Conservation (phyloP, 371 early-diverging fungal species). For the Actinomortierella wolfii region DNA sequence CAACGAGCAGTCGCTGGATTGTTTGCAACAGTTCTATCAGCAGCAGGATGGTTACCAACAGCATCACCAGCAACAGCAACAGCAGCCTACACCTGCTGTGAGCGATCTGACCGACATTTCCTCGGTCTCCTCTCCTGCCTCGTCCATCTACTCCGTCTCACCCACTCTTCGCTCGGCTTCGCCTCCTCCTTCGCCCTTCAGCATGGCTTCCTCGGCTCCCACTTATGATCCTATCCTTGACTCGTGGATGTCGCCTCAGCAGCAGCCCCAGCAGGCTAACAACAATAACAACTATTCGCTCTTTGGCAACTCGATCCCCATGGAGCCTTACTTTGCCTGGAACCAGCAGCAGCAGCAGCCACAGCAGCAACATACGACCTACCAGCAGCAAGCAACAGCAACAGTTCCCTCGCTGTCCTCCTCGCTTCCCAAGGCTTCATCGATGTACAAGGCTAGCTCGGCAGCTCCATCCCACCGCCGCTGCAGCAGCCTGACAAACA, state of each 20-base stretch:
- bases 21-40: constrained; percentile 17
- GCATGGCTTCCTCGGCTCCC: constrained; percentile 18
- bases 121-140: too few species aligned
- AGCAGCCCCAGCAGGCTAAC: constrained; percentile 12
- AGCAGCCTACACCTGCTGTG: neutral
- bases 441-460: too few species aligned
- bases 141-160: constrained; percentile 1
- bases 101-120: neutral
- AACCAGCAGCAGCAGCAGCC: too few species aligned
- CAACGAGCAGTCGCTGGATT: constrained; percentile 33
- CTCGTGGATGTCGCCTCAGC: too few species aligned
- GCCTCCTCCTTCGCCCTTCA: constrained; percentile 17
- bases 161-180: constrained; percentile 10
- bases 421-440: too few species aligned
- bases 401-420: too few species aligned
- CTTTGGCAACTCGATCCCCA: too few species aligned
- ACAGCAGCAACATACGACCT: too few species aligned
- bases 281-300: neutral
- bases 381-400: too few species aligned
- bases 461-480: neutral
- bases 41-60: constrained; percentile 16
- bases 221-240: constrained; percentile 1
- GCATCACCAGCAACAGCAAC: constrained; percentile 6
- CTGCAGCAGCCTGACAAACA: constrained; percentile 13
- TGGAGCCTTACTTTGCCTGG: too few species aligned